Base-by-base conservation (phyloP, 164 flowering plant genomes). In the Cinnamomum chago region DNA sequence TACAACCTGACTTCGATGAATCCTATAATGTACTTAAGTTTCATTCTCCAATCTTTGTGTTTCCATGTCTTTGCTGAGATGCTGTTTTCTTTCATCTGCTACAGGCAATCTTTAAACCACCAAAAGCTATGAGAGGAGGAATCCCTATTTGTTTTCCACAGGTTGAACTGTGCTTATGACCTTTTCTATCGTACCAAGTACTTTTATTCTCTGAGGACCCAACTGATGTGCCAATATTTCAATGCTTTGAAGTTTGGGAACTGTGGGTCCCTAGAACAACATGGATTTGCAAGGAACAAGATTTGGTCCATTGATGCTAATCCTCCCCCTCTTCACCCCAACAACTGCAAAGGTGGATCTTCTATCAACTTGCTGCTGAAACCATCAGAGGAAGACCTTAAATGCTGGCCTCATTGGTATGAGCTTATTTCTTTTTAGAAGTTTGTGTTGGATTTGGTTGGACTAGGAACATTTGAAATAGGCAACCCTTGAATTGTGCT, bases 111-210 rank as follows among this genome's bases (percentile, higher is more conserved):
- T 89, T 92, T 66, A 95, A 88, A 88, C 85, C 95, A 18, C 93
- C 96, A 51, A 93, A 88, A 82, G 90, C 90, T 52, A 84, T 87
- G 80, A 81, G 96, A 35, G 99, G 99, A 79, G 99, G 99, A 73
- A 91, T 93, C 33, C 88, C 95, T 50, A 86, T 90, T 66, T 95
- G 99, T 81, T 95, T 92, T 72, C 99, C 99, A 1, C 97, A 93
- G 95, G 99, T 95, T 64, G 7, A 66, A 25, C n/a, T 14, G 85
- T 58, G 18, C 23, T 40, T 20, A 33, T 17, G 30, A 7, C 20
- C 50, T 40, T 12, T 18, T 11, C 65, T 50, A 22, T 58, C 6
- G 18, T 27, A 12, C 12, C 50, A 25, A 30, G 14, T 62, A 3
- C n/a, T 14, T 58, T 77, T 25, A n/a, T 4, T 24, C 2, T 7